A percentile compares a stretch with the other conserved stretches of the same genome.
phyloP scores from a whole-genome alignment of 352 stramenopile genomes.

The Phytophthora sansomeana region DNA sequence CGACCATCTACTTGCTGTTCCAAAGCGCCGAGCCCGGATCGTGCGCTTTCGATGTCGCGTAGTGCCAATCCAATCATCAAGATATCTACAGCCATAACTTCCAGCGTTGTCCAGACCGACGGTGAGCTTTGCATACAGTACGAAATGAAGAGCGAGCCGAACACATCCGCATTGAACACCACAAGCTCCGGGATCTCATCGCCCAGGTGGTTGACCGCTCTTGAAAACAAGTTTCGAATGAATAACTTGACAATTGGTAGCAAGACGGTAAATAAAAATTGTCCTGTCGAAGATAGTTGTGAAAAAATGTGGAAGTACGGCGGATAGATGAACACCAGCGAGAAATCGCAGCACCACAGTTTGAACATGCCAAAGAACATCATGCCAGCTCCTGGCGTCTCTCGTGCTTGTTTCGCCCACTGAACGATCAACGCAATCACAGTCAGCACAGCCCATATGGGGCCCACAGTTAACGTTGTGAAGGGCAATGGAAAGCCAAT shows the following conservation, averaged over 20 bases:
- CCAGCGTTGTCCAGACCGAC: slow-evolving; percentile 17
- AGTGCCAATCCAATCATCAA: slow-evolving; percentile 6
- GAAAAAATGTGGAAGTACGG: slow-evolving; percentile 24
- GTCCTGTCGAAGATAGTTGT: background rate
- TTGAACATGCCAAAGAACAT: slow-evolving; percentile 17
- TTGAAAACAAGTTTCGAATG: slow-evolving; percentile 17
- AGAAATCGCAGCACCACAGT: slow-evolving; percentile 19
- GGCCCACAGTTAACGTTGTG: slow-evolving; percentile 3
- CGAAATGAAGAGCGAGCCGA: slow-evolving; percentile 27
- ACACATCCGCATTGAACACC: slow-evolving; percentile 29
- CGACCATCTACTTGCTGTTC: slow-evolving; percentile 3
- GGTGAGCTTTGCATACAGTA: slow-evolving; percentile 33
- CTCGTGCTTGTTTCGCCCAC: slow-evolving; percentile 13
- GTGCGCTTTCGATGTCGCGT: slow-evolving; percentile 9
- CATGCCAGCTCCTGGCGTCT: background rate
- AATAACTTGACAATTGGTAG: slow-evolving; percentile 18
- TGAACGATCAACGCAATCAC: slow-evolving; percentile 1
- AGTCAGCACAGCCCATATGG: slow-evolving; percentile 9
- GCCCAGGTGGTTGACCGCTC: slow-evolving; percentile 3
- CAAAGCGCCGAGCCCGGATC: background rate
- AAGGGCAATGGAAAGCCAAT: slow-evolving; percentile 26
- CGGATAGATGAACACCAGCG: slow-evolving; percentile 16
- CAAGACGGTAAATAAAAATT: slow-evolving; percentile 18
- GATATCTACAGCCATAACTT: slow-evolving; percentile 17
- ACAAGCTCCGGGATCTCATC: slow-evolving; percentile 27